These are phyloP conservation scores for Fusarium metavorans DNA, from an alignment of 2,329 filamentous ascomycete species.

Conservation along the genomic window DNA sequence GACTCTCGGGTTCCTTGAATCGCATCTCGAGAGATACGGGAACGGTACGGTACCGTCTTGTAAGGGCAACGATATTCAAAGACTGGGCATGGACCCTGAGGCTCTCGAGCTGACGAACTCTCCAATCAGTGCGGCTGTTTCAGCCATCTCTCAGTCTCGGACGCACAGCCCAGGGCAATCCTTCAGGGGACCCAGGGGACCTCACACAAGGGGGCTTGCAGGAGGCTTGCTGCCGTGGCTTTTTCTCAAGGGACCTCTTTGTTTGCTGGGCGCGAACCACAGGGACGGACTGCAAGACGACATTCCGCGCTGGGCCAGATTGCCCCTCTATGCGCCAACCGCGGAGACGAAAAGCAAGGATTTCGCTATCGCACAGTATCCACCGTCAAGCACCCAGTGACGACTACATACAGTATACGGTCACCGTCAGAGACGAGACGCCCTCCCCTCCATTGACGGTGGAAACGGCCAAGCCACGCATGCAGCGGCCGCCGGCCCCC, in stretches of 20 bases:
- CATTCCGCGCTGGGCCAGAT: not conserved
- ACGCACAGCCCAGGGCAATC: not conserved
- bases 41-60: slow-evolving; percentile 31
- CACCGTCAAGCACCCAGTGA: slow-evolving; percentile 33
- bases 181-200: slow-evolving; percentile 21
- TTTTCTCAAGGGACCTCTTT: not conserved
- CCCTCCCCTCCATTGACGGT: slow-evolving; percentile 25
- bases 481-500: slow-evolving; percentile 13
- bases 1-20: slow-evolving; percentile 19
- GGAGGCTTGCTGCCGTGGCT: slow-evolving; percentile 1
- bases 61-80: slow-evolving; percentile 29
- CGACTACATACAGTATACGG: slow-evolving; percentile 30
- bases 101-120: slow-evolving; percentile 29
- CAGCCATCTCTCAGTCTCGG: slow-evolving; percentile 27
- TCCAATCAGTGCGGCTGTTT: slow-evolving; percentile 34
- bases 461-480: slow-evolving; percentile 24
- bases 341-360: slow-evolving; percentile 24
- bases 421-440: slow-evolving; percentile 32
- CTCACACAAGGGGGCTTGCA: slow-evolving; percentile 16
- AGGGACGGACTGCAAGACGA: slow-evolving; percentile 2
- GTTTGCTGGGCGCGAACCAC: slow-evolving; percentile 5
- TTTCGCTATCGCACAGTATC: slow-evolving; percentile 20
- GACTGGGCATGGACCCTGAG: slow-evolving; percentile 44
- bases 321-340: slow-evolving; percentile 10
- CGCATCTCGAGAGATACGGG: slow-evolving; percentile 20